These are phyloP conservation scores for Metschnikowia lunata DNA, from an alignment of 805 yeast species.

Conservation along the genomic window DNA sequence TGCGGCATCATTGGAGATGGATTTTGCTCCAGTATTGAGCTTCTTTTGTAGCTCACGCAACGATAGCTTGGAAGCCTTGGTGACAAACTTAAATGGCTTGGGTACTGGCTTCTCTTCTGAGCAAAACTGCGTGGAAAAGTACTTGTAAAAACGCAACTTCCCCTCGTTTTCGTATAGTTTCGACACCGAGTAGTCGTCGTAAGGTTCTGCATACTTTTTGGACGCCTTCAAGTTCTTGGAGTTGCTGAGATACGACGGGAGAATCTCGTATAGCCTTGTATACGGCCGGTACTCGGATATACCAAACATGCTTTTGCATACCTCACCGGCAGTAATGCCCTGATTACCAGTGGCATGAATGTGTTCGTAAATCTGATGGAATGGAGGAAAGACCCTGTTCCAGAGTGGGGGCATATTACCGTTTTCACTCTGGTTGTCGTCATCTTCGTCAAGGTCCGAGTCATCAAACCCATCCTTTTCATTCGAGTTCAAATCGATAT, in stretches of 20 bases:
- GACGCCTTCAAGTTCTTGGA: conserved; percentile 22
- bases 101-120: conserved; percentile 11
- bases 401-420: conserved; percentile 25
- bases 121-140: conserved; percentile 27
- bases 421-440: not conserved
- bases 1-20: too few relatives aligned
- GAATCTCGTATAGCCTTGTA: conserved; percentile 46
- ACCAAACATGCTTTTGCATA: conserved; percentile 52
- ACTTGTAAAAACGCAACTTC: conserved; percentile 65
- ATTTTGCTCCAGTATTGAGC: conserved; percentile 8
- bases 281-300: conserved; percentile 47
- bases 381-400: conserved; percentile 59
- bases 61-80: conserved; percentile 8
- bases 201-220: conserved; percentile 25
- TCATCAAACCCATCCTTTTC: conserved; percentile 4
- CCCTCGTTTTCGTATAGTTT: conserved; percentile 72
- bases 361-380: conserved; percentile 56
- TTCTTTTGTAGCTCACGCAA: conserved; percentile 9
- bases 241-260: conserved; percentile 38
- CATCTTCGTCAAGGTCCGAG: conserved; percentile 22
- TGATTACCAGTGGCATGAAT: conserved; percentile 35
- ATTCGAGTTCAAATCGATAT: conserved; percentile 23
- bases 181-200: conserved; percentile 37
- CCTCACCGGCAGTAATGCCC: conserved; percentile 61
- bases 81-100: conserved; percentile 7